These are phyloP conservation scores for Litchi chinensis DNA, from an alignment of 345 rosid genomes.

Conservation along the genomic window DNA sequence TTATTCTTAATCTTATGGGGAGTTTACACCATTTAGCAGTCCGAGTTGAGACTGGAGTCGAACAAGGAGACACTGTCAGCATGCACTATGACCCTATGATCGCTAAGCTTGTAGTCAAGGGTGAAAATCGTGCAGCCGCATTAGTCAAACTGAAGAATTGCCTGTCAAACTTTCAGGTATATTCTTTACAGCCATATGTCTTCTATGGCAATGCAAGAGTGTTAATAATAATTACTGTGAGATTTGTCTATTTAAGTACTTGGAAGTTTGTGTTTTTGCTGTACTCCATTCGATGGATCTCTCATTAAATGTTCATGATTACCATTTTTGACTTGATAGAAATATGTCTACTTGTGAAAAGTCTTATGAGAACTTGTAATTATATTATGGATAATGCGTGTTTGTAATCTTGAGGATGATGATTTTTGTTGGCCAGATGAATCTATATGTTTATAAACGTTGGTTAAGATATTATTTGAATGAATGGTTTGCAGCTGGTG, in stretches of 20 bases:
- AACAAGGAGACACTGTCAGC: slow-evolving; percentile 90
- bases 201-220: slow-evolving; percentile 8
- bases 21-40: slow-evolving; percentile 42
- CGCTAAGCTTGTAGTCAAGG: slow-evolving; percentile 97
- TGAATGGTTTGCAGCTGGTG: not conserved
- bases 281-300: slow-evolving; percentile 13
- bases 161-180: slow-evolving; percentile 88
- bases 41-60: slow-evolving; percentile 93
- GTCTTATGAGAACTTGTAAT: slow-evolving; percentile 2
- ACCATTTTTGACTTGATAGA: not conserved
- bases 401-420: slow-evolving; percentile 9
- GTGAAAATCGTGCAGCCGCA: slow-evolving; percentile 80
- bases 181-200: slow-evolving; percentile 8
- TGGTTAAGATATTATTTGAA: not conserved
- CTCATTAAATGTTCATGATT: not conserved
- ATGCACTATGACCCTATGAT: slow-evolving; percentile 99
- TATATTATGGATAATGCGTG: not conserved
- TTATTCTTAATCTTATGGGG: slow-evolving; percentile 25
- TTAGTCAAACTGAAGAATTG: slow-evolving; percentile 84
- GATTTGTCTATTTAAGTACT: slow-evolving; percentile 6
- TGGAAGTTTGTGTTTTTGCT: not conserved
- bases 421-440: slow-evolving; percentile 3
- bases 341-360: not conserved
- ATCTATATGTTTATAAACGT: not conserved
- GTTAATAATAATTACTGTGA: not conserved